Evolutionary conservation across 495 filamentous ascomycete genomes (phyloP).

Genomic region (Penicillium manginii): DNA sequence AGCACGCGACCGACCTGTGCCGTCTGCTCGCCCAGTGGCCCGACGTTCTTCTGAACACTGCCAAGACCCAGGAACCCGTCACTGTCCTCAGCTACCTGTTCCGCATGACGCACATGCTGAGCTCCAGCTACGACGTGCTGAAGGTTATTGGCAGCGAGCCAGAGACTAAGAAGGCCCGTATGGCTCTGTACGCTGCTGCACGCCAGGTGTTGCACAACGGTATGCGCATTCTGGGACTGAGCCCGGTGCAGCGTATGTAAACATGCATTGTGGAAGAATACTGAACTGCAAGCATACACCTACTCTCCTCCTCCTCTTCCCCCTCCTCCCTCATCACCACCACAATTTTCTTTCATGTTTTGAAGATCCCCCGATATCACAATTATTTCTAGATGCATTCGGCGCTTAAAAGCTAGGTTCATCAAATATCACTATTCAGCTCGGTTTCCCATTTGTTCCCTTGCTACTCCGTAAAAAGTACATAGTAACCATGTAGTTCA

Average conservation of each 20-base stretch:
- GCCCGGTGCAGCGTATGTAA: constrained; percentile 67
- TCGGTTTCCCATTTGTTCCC: no score
- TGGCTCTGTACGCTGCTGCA: constrained; percentile 82
- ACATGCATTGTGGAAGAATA: no score
- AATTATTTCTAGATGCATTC: constrained; percentile 4
- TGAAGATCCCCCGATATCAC: not conserved
- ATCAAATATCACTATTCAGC: not conserved
- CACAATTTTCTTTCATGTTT: not conserved
- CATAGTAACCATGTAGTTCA: no score
- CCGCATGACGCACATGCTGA: constrained; percentile 83
- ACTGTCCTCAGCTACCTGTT: constrained; percentile 82
- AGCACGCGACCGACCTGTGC: constrained; percentile 60
- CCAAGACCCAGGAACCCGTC: constrained; percentile 66
- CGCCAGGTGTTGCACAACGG: constrained; percentile 80
- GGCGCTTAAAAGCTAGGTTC: constrained; percentile 1
- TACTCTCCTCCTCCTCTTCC: not conserved
- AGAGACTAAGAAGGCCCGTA: constrained; percentile 73
- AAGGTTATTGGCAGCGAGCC: constrained; percentile 75
- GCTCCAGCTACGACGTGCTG: constrained; percentile 81
- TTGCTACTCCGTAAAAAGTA: no score
- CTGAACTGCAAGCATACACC: not conserved
- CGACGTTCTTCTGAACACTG: constrained; percentile 63
- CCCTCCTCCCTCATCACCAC: not conserved
- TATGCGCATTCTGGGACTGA: constrained; percentile 80
- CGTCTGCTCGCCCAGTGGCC: constrained; percentile 65